phyloP scores from a whole-genome alignment of 192 early-diverging fungal genomes.

The Mortierella claussenii region DNA sequence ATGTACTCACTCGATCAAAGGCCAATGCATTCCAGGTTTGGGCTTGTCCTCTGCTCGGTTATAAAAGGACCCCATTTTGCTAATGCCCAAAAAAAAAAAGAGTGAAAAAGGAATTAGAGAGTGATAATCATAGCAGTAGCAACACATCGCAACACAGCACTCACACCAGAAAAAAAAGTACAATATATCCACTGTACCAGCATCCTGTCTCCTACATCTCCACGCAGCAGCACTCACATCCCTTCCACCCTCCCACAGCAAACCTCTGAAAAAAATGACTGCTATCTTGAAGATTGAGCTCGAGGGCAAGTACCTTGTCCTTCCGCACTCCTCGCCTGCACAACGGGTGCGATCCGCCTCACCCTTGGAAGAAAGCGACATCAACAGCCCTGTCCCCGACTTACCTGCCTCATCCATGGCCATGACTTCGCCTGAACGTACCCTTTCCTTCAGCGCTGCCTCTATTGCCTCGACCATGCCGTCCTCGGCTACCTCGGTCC shows the following conservation, averaged over 20 bases:
- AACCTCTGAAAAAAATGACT: conserved; percentile 14
- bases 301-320: conserved; percentile 32
- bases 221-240: not conserved
- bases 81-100: conserved; percentile 8
- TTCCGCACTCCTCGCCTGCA: conserved; percentile 14
- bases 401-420: conserved; percentile 25
- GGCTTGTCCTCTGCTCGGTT: too few species aligned
- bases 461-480: conserved; percentile 34
- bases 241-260: not conserved
- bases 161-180: not conserved
- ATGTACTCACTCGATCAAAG: too few species aligned
- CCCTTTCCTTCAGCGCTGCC: conserved; percentile 35
- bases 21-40: too few species aligned
- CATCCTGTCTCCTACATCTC: not conserved
- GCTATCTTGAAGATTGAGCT: conserved; percentile 38
- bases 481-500: conserved; percentile 31
- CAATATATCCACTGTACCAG: not conserved
- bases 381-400: conserved; percentile 4
- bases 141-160: not conserved
- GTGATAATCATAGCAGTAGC: not conserved
- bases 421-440: conserved; percentile 39
- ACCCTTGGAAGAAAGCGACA: not conserved
- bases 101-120: conserved; percentile 3
- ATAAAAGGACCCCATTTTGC: conserved; percentile 6
- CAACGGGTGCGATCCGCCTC: not conserved